Evolutionary conservation across 2,329 filamentous ascomycete species (phyloP), one percentile per base, ranked within the genome.

Genomic region (Ophiostoma sp.): DNA sequence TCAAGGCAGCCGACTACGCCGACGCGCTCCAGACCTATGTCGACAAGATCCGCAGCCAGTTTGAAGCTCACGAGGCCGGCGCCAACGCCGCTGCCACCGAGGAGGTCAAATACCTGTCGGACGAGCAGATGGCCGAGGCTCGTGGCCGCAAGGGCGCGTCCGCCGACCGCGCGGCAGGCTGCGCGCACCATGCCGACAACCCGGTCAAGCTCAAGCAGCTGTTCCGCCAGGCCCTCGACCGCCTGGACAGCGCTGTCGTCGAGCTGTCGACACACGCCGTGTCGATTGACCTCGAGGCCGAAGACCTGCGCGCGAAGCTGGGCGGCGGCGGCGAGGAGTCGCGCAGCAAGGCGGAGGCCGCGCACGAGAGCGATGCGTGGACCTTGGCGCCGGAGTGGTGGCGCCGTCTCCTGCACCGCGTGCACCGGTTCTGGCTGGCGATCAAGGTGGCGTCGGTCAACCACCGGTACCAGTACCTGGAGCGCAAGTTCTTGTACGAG

Each of bases 401-500:
- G 87, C 86, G 89, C 73, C 88, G 87, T 71, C 72, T 76, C 27
- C 68, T 70, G 3, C 64, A 84, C 68, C 80, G 85, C 18, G 85
- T 96, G 66, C 83, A 86, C 41, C 81, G 78, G 11, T 4, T 71
- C 44, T 69, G 63, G 67, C 67, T 70, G 41, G 71, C 67, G 0
- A 5, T 70, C 52, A 64, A 73, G 64, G 65, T 72, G 42, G n/a
- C 52, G n/a, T 45, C 42, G 27, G 84, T 89, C 62, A 98, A 98
- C 77, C 82, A 81, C 44, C 90, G 90, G 76, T 96, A 96, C 81
- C 96, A 97, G 83, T 81, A 82, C 8, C 79, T 98, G 0, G 94
- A 98, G 77, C 83, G 93, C 16, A 82, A 88, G 66, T 97, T 97
- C 77, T 74, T 97, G 71, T 89, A 92, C 74, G 79, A 86, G 4